A percentile compares a stretch with the other conserved stretches of the same genome.
Evolutionary conservation across 768 basidiomycete genomes (phyloP).

Genomic region (Chlorophyllum brunneum): DNA sequence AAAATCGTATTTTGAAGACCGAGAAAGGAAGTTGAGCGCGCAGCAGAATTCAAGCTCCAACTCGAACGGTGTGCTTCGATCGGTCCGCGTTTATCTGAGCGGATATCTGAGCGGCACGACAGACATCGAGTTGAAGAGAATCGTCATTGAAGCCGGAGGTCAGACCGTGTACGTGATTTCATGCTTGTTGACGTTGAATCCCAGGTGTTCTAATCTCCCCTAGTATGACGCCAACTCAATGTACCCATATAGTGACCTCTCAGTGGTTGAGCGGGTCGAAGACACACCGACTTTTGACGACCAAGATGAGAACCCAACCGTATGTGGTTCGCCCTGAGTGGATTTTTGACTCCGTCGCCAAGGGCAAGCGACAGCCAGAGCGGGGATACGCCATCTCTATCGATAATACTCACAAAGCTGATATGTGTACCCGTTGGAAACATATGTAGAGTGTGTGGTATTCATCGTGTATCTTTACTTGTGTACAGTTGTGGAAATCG

Average conservation of each 20-base stretch:
- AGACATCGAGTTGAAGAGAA: slow-evolving; percentile 74
- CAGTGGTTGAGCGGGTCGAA: slow-evolving; percentile 69
- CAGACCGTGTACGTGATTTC: slow-evolving; percentile 46
- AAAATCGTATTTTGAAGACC: slow-evolving; percentile 35
- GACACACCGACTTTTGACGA: slow-evolving; percentile 57
- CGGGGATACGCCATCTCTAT: slow-evolving; percentile 50
- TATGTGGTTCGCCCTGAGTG: slow-evolving; percentile 75
- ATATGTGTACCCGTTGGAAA: not conserved
- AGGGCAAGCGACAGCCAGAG: slow-evolving; percentile 60
- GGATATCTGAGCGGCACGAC: slow-evolving; percentile 71
- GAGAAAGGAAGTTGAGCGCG: slow-evolving; percentile 40
- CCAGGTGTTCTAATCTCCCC: not conserved
- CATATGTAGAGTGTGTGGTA: not conserved
- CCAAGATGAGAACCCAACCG: slow-evolving; percentile 42
- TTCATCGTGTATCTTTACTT: no score
- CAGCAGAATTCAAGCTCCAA: slow-evolving; percentile 18
- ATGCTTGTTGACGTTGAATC: not conserved
- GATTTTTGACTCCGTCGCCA: slow-evolving; percentile 63
- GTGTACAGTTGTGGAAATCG: no score
- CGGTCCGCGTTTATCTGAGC: slow-evolving; percentile 63
- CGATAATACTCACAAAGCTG: slow-evolving; percentile 27
- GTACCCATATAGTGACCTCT: slow-evolving; percentile 80
- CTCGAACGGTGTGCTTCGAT: slow-evolving; percentile 26
- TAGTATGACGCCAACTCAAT: slow-evolving; percentile 45
- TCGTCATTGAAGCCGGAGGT: slow-evolving; percentile 67